Conservation (phyloP, 2,329 filamentous ascomycete species). For the Tricladium varicosporioides region DNA sequence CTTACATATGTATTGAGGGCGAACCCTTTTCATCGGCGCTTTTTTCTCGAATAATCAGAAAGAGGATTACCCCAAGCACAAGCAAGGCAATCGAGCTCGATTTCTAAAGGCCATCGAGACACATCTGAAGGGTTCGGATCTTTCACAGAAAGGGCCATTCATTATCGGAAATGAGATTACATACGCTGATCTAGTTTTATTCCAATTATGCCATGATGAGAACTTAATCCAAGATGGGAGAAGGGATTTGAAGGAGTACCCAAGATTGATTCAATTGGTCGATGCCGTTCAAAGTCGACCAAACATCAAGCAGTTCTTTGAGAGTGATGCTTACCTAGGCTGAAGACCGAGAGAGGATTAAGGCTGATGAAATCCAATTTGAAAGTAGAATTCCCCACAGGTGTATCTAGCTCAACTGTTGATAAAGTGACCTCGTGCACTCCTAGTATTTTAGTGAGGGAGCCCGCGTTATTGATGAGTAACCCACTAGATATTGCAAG, state of each 20-base stretch:
- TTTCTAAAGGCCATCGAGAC: conserved; percentile 38
- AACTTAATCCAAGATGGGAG: conserved; percentile 27
- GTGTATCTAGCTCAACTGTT: no score
- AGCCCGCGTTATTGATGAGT: no score
- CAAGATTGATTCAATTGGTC: conserved; percentile 28
- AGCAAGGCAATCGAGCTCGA: conserved; percentile 19
- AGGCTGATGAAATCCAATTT: no score
- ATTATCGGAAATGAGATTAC: conserved; percentile 30
- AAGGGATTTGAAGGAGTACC: conserved; percentile 28
- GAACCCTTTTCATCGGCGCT: conserved; percentile 31
- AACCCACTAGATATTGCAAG: no score
- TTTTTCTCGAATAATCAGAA: conserved; percentile 30
- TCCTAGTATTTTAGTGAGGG: no score
- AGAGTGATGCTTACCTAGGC: conserved; percentile 29
- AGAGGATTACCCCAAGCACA: conserved; percentile 29
- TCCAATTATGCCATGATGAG: conserved; percentile 32
- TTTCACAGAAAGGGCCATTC: conserved; percentile 33
- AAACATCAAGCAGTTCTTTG: conserved; percentile 31
- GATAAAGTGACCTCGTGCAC: no score
- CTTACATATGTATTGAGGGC: conserved; percentile 21
- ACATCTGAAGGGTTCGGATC: conserved; percentile 27
- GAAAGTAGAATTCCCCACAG: no score
- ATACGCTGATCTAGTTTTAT: conserved; percentile 32
- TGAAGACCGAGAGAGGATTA: not conserved
- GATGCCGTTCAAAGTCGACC: conserved; percentile 30